These are phyloP conservation scores for Scheffersomyces lignicola DNA, from an alignment of 1,139 yeast genomes.

Conservation along the genomic window DNA sequence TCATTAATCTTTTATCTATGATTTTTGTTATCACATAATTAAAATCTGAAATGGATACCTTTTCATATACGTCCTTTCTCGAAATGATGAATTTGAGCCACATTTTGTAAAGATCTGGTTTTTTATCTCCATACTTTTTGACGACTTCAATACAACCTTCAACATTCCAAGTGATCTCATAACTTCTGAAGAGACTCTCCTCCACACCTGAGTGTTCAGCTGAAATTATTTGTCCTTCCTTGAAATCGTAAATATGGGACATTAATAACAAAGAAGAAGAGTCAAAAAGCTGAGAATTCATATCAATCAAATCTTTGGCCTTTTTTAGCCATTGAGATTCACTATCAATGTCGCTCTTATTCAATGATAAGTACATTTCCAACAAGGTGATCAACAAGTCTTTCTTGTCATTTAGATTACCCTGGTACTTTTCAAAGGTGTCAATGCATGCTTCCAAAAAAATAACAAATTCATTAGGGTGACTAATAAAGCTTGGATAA, in stretches of 20 bases:
- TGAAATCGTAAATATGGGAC: conserved; percentile 63
- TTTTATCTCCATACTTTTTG: conserved; percentile 57
- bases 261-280: conserved; percentile 60
- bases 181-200: conserved; percentile 64
- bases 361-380: conserved; percentile 74
- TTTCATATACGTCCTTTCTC: conserved; percentile 49
- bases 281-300: conserved; percentile 50
- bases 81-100: conserved; percentile 70
- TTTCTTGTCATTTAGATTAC: conserved; percentile 64
- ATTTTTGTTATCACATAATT: conserved; percentile 52
- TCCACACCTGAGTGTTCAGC: conserved; percentile 50
- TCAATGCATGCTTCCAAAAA: conserved; percentile 90
- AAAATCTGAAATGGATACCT: conserved; percentile 50
- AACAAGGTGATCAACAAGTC: conserved; percentile 76
- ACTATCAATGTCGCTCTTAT: conserved; percentile 34
- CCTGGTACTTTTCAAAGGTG: conserved; percentile 75
- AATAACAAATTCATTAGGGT: conserved; percentile 87
- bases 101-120: conserved; percentile 64
- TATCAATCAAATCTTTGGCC: conserved; percentile 54
- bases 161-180: conserved; percentile 59
- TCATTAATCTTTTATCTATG: conserved; percentile 53
- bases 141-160: conserved; percentile 57
- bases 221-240: conserved; percentile 44
- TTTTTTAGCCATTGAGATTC: conserved; percentile 58
- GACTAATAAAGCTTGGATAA: conserved; percentile 80